A percentile compares a stretch with the other conserved stretches of the same genome.
phyloP scores from a whole-genome alignment of 305 asterid species.

The Rubia peregrina region DNA sequence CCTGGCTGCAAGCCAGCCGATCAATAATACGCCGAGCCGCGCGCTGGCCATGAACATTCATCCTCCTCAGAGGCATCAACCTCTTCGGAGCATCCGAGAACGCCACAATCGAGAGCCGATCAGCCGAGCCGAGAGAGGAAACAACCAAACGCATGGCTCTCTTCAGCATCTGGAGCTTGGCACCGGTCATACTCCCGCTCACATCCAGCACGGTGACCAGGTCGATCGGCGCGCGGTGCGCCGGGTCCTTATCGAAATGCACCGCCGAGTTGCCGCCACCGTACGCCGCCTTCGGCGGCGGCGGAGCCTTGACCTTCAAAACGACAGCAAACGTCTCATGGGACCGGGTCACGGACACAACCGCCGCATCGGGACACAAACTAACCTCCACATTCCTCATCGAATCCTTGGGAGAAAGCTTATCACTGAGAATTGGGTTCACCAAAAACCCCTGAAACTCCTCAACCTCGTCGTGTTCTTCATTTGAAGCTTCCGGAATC shows the following conservation, averaged over 20 bases:
- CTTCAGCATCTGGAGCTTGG: conserved; percentile 83
- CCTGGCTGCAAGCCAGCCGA: conserved; percentile 59
- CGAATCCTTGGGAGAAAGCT: too few species aligned
- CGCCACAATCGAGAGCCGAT: conserved; percentile 71
- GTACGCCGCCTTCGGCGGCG: conserved; percentile 19
- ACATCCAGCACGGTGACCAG: conserved; percentile 79
- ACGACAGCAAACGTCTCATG: too few species aligned
- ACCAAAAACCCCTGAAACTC: too few species aligned
- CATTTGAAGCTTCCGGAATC: too few species aligned
- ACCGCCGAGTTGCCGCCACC: conserved; percentile 20
- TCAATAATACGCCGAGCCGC: conserved; percentile 55
- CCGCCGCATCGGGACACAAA: too few species aligned
- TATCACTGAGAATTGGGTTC: too few species aligned
- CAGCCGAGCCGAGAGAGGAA: conserved; percentile 81
- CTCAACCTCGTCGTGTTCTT: too few species aligned
- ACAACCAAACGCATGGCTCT: conserved; percentile 79
- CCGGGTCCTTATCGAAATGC: conserved; percentile 27
- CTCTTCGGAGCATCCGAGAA: conserved; percentile 59
- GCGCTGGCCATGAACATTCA: conserved; percentile 69
- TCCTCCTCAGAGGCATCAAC: conserved; percentile 53
- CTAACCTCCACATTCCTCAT: too few species aligned
- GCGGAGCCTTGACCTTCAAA: conserved; percentile 47
- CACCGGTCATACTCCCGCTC: conserved; percentile 71
- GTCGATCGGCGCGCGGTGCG: conserved; percentile 80
- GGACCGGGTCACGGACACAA: too few species aligned